Evolutionary conservation across 1,284 basidiomycete genomes (phyloP), one percentile per base, ranked within the genome.

Genomic region (Waitea zeae): DNA sequence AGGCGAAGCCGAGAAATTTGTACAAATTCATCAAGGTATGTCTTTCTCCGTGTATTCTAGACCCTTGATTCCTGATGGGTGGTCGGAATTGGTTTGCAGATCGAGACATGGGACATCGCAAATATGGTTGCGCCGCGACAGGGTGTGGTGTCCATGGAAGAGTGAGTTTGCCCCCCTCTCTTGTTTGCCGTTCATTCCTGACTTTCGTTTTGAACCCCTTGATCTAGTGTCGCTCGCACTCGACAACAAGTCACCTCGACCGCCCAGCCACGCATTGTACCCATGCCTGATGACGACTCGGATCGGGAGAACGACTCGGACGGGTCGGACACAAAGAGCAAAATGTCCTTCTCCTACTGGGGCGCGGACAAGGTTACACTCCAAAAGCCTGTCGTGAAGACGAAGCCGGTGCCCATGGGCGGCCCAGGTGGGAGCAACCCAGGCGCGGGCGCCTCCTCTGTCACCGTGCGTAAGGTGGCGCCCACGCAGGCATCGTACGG

Each of bases 321-420:
- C 43, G 81, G 86, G 45, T 84, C 80, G 5, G 81, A 86, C 50
- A 69, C 74, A 52, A 86, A 84, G 59, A 80, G 76, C 60, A 86
- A 86, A 53, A 86, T 86, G 82, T 81, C 77, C 57, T 86, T 86
- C 55, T 87, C 82, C 2, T 86, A 86, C 49, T 86, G 81, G 82
- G 81, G 81, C 17, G 82, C 82, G 14, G 81, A 86, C 58, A 82
- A 82, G 53, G 67, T 86, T 45, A 86, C 82, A 1, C 69, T 86
- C 19, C 79, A 83, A 50, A 79, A 81, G 47, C 78, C 81, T 3
- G 50, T 70, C 24, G 51, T 72, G 45, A 75, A 74, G 49, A n/a
- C n/a, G n/a, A n/a, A n/a, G n/a, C n/a, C n/a, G n/a, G n/a, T n/a
- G n/a, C 59, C 50, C 30, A 43, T 49, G 15, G 30, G 51, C 6